phyloP scores from a whole-genome alignment of 805 yeast species.

The Tetrapisispora nanseiensis region DNA sequence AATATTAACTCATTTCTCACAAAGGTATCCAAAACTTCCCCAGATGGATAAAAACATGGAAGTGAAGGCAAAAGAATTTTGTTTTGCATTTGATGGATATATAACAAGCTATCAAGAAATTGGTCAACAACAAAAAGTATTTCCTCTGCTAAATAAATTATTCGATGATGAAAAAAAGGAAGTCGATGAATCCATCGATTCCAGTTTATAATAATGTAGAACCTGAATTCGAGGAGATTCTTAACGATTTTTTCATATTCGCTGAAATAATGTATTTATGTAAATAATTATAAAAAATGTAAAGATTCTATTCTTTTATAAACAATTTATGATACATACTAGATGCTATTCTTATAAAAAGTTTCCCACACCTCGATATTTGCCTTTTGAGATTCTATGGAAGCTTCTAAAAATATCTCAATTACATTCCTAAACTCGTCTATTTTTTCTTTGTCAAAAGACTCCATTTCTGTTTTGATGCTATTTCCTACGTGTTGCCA shows the following conservation, averaged over 20 bases:
- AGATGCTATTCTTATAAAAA: slow-evolving; percentile 52
- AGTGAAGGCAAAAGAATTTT: slow-evolving; percentile 28
- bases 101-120: slow-evolving; percentile 38
- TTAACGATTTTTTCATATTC: no score
- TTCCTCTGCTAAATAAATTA: slow-evolving; percentile 23
- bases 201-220: no score
- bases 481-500: slow-evolving; percentile 54
- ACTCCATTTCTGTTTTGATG: slow-evolving; percentile 54
- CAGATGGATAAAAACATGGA: slow-evolving; percentile 23
- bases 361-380: slow-evolving; percentile 82
- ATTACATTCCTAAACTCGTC: slow-evolving; percentile 81
- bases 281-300: background rate
- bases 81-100: slow-evolving; percentile 64
- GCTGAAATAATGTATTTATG: background rate
- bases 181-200: slow-evolving; percentile 1
- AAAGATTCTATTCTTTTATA: background rate
- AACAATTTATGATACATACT: background rate
- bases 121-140: slow-evolving; percentile 27
- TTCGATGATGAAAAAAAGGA: slow-evolving; percentile 26
- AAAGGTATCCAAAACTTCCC: slow-evolving; percentile 65
- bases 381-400: slow-evolving; percentile 89
- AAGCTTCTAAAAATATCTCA: slow-evolving; percentile 81
- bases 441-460: slow-evolving; percentile 65
- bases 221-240: no score
- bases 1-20: slow-evolving; percentile 85